Percentiles rank a stretch among this genome's conserved stretches.
Evolutionary conservation across 495 filamentous ascomycete species (phyloP).

Genomic region (Lasiosphaeriaceae sp.): DNA sequence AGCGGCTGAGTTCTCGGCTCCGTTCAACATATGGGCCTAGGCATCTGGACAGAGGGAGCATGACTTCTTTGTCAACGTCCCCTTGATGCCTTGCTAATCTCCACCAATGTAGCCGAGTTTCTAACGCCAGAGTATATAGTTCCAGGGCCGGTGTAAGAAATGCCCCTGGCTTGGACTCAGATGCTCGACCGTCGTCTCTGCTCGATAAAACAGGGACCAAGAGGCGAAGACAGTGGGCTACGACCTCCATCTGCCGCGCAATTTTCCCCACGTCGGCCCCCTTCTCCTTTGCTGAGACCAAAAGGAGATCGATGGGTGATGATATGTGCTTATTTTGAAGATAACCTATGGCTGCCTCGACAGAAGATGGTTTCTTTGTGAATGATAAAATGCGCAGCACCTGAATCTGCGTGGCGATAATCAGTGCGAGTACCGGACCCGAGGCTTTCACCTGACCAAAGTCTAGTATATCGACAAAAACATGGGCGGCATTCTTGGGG

Average conservation of each 20-base stretch:
- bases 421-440: conserved; percentile 41
- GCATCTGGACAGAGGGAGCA: conserved; percentile 65
- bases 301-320: conserved; percentile 65
- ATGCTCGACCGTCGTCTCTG: conserved; percentile 46
- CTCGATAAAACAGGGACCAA: conserved; percentile 55
- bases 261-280: conserved; percentile 53
- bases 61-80: conserved; percentile 64
- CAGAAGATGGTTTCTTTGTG: conserved; percentile 46
- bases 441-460: conserved; percentile 43
- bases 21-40: conserved; percentile 59
- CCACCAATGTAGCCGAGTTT: conserved; percentile 67
- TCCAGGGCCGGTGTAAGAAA: conserved; percentile 57
- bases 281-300: conserved; percentile 44
- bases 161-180: conserved; percentile 47
- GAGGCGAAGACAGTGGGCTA: conserved; percentile 64
- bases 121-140: conserved; percentile 65
- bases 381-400: conserved; percentile 45
- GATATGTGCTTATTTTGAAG: conserved; percentile 43
- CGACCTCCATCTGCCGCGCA: conserved; percentile 63
- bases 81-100: conserved; percentile 63
- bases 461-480: conserved; percentile 60
- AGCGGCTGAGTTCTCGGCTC: conserved; percentile 35
- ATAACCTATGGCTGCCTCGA: conserved; percentile 46
- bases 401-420: conserved; percentile 53
- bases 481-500: conserved; percentile 36